Conservation (phyloP, 1,284 basidiomycete genomes). For the Sanghuangporus baumii region DNA sequence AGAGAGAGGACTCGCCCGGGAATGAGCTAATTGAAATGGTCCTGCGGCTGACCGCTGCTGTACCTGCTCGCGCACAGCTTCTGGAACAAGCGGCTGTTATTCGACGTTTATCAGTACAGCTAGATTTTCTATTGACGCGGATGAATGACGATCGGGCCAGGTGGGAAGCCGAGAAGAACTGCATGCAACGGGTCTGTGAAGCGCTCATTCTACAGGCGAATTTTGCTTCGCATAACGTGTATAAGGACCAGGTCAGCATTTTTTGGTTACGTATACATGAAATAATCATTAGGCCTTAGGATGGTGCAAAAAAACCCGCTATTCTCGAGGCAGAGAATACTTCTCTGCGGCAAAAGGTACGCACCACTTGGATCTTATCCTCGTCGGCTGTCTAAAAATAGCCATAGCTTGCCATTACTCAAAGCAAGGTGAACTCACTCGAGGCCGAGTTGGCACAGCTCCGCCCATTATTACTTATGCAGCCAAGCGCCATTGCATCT, state of each 20-base stretch:
- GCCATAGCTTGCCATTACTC: slow-evolving; percentile 41
- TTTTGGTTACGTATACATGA: not conserved
- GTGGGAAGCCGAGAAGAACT: slow-evolving; percentile 54
- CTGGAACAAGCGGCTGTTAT: slow-evolving; percentile 57
- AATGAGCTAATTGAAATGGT: slow-evolving; percentile 58
- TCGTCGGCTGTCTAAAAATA: slow-evolving; percentile 2
- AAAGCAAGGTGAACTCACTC: slow-evolving; percentile 37
- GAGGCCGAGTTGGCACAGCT: slow-evolving; percentile 50
- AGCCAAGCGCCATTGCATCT: slow-evolving; percentile 33
- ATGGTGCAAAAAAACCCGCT: slow-evolving; percentile 1
- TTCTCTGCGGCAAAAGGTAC: slow-evolving; percentile 10
- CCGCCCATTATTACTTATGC: slow-evolving; percentile 51
- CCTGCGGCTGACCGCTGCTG: slow-evolving; percentile 36
- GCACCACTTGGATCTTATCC: not conserved
- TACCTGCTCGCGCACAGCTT: slow-evolving; percentile 43
- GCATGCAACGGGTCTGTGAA: slow-evolving; percentile 57
- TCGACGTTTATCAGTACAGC: slow-evolving; percentile 45
- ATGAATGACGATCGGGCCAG: slow-evolving; percentile 48
- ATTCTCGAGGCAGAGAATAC: slow-evolving; percentile 13
- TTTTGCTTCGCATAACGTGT: slow-evolving; percentile 33
- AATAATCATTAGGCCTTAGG: not conserved
- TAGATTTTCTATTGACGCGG: slow-evolving; percentile 48
- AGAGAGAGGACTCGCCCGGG: slow-evolving; percentile 31
- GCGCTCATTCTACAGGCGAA: slow-evolving; percentile 58
- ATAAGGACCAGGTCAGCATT: slow-evolving; percentile 42